Conservation (phyloP, 768 basidiomycete genomes). For the Hortiboletus flavorubellus region DNA sequence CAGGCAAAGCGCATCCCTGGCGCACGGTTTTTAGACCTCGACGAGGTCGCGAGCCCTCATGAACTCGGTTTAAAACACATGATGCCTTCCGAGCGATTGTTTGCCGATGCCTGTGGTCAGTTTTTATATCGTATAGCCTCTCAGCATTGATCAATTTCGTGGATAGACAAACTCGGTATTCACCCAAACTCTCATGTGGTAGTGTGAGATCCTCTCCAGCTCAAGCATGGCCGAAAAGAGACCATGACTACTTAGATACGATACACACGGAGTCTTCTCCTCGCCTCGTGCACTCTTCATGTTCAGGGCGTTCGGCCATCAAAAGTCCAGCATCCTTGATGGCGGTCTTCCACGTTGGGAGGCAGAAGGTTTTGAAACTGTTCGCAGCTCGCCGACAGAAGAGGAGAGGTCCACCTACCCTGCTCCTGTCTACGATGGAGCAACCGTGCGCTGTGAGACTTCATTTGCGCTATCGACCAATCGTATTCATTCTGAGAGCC, state of each 20-base stretch:
- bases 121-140: constrained; percentile 5
- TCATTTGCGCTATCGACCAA: constrained; percentile 33
- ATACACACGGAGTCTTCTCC: constrained; percentile 87
- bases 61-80: constrained; percentile 88
- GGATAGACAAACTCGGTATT: constrained; percentile 71
- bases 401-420: constrained; percentile 42
- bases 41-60: constrained; percentile 70
- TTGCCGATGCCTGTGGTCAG: constrained; percentile 80
- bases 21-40: constrained; percentile 76
- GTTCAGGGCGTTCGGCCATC: constrained; percentile 90
- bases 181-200: constrained; percentile 73
- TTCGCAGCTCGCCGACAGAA: constrained; percentile 29
- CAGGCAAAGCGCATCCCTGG: constrained; percentile 61
- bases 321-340: constrained; percentile 81
- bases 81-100: constrained; percentile 74
- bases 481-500: constrained; percentile 17
- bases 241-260: constrained; percentile 57
- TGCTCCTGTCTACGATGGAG: constrained; percentile 48
- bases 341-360: constrained; percentile 90
- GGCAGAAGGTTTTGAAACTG: constrained; percentile 58
- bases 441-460: constrained; percentile 43
- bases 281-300: constrained; percentile 92
- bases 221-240: constrained; percentile 4
- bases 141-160: constrained; percentile 7
- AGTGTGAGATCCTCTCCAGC: constrained; percentile 45